Conservation (phyloP, 164 flowering plant species). For the Annona squamosa region DNA sequence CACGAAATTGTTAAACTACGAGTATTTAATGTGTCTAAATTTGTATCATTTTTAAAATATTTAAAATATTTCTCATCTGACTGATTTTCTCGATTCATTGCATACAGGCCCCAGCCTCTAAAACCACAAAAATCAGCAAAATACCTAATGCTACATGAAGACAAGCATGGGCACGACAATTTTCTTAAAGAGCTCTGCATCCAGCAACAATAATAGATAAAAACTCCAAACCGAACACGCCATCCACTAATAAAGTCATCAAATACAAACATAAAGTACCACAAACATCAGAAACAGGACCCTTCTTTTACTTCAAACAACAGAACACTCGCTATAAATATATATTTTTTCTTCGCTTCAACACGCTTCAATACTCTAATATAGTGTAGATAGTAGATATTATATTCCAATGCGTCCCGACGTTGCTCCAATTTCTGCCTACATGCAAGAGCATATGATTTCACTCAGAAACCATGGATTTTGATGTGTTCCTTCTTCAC, state of each 20-base stretch:
- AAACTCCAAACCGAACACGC: not conserved
- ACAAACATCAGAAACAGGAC: not conserved
- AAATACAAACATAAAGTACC: not conserved
- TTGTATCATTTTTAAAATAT: no score
- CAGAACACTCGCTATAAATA: not conserved
- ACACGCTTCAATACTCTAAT: no score
- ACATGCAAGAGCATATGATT: not conserved
- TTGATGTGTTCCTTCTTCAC: slow-evolving; percentile 65
- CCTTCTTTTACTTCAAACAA: not conserved
- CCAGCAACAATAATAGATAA: not conserved
- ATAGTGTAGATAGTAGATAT: not conserved
- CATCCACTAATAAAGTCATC: not conserved
- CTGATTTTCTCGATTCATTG: no score
- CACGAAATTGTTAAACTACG: no score
- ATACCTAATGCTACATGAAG: no score
- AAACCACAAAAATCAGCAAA: no score
- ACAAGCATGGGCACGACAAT: no score
- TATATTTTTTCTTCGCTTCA: no score
- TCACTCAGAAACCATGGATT: slow-evolving; percentile 57
- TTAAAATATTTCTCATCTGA: no score
- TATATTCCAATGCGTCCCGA: not conserved
- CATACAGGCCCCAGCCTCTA: no score
- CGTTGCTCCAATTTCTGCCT: not conserved
- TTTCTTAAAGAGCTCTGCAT: no score
- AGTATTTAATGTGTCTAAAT: no score